phyloP scores from a whole-genome alignment of 2,329 filamentous ascomycete genomes.

The Ophiostoma sp. region DNA sequence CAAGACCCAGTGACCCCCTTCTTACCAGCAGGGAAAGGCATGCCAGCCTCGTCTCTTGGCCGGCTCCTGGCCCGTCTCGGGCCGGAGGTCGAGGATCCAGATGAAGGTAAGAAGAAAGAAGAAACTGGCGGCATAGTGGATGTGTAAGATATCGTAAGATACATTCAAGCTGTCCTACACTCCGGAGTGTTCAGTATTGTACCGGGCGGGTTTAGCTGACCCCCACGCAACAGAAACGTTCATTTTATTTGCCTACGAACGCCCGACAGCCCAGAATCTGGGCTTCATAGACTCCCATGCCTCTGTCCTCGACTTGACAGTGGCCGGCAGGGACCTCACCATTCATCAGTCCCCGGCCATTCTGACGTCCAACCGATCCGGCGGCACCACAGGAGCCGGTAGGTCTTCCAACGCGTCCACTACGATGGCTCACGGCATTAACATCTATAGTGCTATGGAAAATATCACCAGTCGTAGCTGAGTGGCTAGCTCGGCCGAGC shows the following conservation, averaged over 20 bases:
- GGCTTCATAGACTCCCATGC: constrained; percentile 77
- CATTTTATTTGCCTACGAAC: constrained; percentile 70
- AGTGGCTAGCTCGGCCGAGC: constrained; percentile 62
- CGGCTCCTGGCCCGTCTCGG: constrained; percentile 32
- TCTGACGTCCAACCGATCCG: constrained; percentile 67
- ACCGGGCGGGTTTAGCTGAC: constrained; percentile 11
- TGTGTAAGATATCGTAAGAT: background rate
- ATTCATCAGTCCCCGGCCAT: constrained; percentile 81
- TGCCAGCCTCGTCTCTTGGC: constrained; percentile 14
- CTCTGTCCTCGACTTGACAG: constrained; percentile 54
- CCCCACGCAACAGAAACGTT: constrained; percentile 67
- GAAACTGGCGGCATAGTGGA: background rate
- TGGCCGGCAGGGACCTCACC: constrained; percentile 64
- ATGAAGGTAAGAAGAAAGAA: constrained; percentile 39
- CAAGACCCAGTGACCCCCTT: background rate
- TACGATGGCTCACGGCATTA: background rate
- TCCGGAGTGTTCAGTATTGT: too few species aligned
- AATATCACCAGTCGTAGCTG: constrained; percentile 74
- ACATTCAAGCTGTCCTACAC: too few species aligned
- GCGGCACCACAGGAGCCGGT: constrained; percentile 52
- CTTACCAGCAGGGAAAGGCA: constrained; percentile 6
- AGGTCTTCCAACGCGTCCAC: background rate
- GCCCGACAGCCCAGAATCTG: constrained; percentile 64
- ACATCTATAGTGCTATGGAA: constrained; percentile 70
- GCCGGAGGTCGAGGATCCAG: constrained; percentile 43